These are phyloP conservation scores for Lachnellula occidentalis DNA, from an alignment of 2,329 filamentous ascomycete species.

Conservation along the genomic window DNA sequence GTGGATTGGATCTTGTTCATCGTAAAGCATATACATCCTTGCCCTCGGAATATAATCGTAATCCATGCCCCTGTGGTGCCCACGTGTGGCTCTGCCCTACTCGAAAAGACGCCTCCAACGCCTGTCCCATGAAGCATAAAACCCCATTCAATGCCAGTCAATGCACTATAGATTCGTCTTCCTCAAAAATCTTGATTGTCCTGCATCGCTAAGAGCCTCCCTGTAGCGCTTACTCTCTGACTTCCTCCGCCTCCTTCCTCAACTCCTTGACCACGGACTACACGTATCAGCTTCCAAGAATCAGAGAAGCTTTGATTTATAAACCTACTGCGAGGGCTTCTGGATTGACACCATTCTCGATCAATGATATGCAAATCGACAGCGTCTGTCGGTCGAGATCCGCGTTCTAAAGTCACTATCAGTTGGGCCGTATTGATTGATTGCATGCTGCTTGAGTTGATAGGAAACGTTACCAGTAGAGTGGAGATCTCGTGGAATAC, in stretches of 20 bases:
- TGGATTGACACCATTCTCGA: constrained; percentile 95
- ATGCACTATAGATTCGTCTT: not conserved
- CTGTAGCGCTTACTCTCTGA: constrained; percentile 8
- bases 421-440: constrained; percentile 2
- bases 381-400: constrained; percentile 85
- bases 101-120: not conserved
- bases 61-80: too few relatives aligned
- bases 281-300: constrained; percentile 8
- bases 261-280: constrained; percentile 31
- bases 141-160: not conserved
- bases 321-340: constrained; percentile 81
- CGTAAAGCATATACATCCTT: too few relatives aligned
- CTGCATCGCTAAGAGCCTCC: not conserved
- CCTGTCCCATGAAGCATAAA: not conserved
- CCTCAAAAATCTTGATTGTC: not conserved
- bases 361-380: constrained; percentile 91
- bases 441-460: not conserved
- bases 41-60: too few relatives aligned
- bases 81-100: not conserved
- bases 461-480: constrained; percentile 64
- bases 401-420: constrained; percentile 63
- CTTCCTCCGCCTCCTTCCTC: constrained; percentile 28
- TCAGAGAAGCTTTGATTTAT: not conserved
- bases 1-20: too few relatives aligned
- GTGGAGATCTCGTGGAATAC: constrained; percentile 83